phyloP scores from a whole-genome alignment of 768 basidiomycete genomes.

The Hemileccinum rubropunctum region DNA sequence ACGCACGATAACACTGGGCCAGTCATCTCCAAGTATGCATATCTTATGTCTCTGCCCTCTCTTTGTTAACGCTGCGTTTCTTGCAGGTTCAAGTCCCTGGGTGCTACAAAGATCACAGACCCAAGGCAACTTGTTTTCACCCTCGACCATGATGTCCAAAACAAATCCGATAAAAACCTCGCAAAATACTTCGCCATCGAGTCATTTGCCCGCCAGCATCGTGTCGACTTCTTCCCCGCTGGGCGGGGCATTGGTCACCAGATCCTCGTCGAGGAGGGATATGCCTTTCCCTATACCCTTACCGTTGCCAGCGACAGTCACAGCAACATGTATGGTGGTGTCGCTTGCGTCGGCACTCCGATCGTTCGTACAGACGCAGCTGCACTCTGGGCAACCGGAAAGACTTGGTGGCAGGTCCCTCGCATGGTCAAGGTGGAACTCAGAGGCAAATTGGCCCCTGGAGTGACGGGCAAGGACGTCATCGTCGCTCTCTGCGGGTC shows the following conservation, averaged over 20 bases:
- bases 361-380: slow-evolving; percentile 96
- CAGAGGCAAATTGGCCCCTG: slow-evolving; percentile 73
- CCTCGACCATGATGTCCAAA: slow-evolving; percentile 98
- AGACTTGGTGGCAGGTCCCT: slow-evolving; percentile 99
- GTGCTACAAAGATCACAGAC: slow-evolving; percentile 79
- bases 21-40: slow-evolving; percentile 88
- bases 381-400: slow-evolving; percentile 96
- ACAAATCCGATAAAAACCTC: slow-evolving; percentile 86
- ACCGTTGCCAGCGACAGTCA: slow-evolving; percentile 97
- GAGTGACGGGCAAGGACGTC: slow-evolving; percentile 97
- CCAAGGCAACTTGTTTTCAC: slow-evolving; percentile 90
- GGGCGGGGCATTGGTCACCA: slow-evolving; percentile 98
- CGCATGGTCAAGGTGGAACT: slow-evolving; percentile 95
- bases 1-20: slow-evolving; percentile 98
- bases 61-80: not conserved
- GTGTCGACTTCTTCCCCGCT: slow-evolving; percentile 94
- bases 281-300: slow-evolving; percentile 93
- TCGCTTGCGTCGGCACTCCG: slow-evolving; percentile 95
- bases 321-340: slow-evolving; percentile 98
- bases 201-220: slow-evolving; percentile 79
- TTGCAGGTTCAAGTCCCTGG: slow-evolving; percentile 88
- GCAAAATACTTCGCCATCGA: slow-evolving; percentile 92
- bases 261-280: slow-evolving; percentile 95
- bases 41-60: not conserved
- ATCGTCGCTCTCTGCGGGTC: slow-evolving; percentile 95